These are phyloP conservation scores for Globisporangium polare DNA, from an alignment of 352 stramenopile species.

Conservation along the genomic window DNA sequence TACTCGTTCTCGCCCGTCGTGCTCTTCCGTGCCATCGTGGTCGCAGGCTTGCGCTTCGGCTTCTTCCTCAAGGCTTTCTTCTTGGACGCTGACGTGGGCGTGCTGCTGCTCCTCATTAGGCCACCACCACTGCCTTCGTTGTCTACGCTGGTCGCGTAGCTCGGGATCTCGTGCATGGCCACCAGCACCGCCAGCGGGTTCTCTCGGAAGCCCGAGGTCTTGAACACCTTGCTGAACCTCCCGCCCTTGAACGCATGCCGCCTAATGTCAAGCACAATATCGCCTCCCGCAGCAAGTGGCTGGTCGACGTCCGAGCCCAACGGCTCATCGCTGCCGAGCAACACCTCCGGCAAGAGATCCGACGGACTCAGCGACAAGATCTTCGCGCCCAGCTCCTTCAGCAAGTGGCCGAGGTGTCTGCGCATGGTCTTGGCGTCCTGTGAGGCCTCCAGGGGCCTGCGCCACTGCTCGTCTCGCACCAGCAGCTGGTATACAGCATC, in stretches of 20 bases:
- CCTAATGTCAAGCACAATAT: slow-evolving; percentile 27
- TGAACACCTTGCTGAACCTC: slow-evolving; percentile 32
- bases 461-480: slow-evolving; percentile 23
- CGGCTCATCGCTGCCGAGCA: neutral
- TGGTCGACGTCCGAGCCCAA: neutral
- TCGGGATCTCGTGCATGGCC: slow-evolving; percentile 32
- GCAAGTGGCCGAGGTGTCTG: slow-evolving; percentile 14
- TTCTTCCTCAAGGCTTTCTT: slow-evolving; percentile 40
- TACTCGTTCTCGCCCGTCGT: slow-evolving; percentile 22
- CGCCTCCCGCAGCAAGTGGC: neutral
- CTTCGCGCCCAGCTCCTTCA: slow-evolving; percentile 19
- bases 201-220: slow-evolving; percentile 35
- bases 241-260: slow-evolving; percentile 23
- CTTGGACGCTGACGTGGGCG: neutral
- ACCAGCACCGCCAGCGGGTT: slow-evolving; percentile 45
- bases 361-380: slow-evolving; percentile 16
- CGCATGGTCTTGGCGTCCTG: slow-evolving; percentile 10
- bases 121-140: neutral
- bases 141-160: neutral
- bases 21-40: slow-evolving; percentile 11
- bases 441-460: slow-evolving; percentile 16
- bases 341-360: slow-evolving; percentile 38
- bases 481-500: slow-evolving; percentile 31
- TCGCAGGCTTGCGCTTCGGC: slow-evolving; percentile 22
- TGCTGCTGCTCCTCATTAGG: neutral